Evolutionary conservation across 2,329 filamentous ascomycete species (phyloP).

Genomic region (Fulvia fulva): DNA sequence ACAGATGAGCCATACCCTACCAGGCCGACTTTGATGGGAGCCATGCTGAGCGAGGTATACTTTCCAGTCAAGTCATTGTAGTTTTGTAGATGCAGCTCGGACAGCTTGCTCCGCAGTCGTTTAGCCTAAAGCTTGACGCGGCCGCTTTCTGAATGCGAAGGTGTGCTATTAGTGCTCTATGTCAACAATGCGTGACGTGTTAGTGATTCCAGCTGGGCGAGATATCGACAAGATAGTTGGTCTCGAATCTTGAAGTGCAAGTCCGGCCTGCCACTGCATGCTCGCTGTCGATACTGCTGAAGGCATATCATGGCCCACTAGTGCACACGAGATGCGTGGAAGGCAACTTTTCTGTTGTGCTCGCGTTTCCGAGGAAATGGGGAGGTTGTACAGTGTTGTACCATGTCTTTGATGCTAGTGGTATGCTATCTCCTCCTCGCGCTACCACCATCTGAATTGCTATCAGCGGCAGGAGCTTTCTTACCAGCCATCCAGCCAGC

Average conservation of each 20-base stretch:
- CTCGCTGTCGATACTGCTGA: too few relatives aligned
- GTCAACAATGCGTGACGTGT: background rate
- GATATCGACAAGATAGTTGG: background rate
- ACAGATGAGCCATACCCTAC: slow-evolving; percentile 50
- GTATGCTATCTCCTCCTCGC: slow-evolving; percentile 19
- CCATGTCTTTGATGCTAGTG: background rate
- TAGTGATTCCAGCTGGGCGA: background rate
- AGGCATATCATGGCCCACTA: too few relatives aligned
- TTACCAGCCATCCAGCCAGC: slow-evolving; percentile 65
- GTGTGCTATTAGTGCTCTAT: background rate
- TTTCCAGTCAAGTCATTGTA: background rate
- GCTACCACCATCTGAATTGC: slow-evolving; percentile 14
- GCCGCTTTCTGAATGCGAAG: background rate
- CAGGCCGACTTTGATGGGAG: slow-evolving; percentile 46
- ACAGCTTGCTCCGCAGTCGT: slow-evolving; percentile 4
- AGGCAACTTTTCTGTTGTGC: too few relatives aligned
- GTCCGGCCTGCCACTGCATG: too few relatives aligned
- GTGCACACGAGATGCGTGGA: too few relatives aligned
- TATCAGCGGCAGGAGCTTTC: slow-evolving; percentile 26
- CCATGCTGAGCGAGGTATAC: slow-evolving; percentile 9
- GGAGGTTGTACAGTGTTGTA: background rate
- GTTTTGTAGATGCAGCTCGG: slow-evolving; percentile 6
- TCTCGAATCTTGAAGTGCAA: too few relatives aligned
- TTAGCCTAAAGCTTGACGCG: slow-evolving; percentile 9
- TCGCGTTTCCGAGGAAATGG: background rate